phyloP scores from a whole-genome alignment of 2,329 filamentous ascomycete species.

The Epichloe sp. region DNA sequence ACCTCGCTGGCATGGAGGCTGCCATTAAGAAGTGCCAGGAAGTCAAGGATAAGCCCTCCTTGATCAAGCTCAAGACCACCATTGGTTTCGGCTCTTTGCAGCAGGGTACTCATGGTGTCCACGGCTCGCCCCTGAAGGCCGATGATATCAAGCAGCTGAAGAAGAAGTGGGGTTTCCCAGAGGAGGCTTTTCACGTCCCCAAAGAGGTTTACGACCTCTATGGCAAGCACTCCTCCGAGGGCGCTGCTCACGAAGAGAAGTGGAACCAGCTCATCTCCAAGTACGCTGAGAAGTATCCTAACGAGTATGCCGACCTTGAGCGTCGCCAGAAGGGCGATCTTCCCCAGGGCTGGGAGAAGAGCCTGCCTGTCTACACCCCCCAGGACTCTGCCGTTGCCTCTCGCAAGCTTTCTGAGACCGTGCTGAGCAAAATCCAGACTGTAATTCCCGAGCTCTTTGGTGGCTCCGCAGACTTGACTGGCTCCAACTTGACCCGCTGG shows the following conservation, averaged over 20 bases:
- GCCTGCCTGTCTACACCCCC: slow-evolving; percentile 78
- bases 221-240: slow-evolving; percentile 70
- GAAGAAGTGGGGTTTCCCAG: slow-evolving; percentile 87
- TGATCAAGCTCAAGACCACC: slow-evolving; percentile 95
- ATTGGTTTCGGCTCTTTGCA: slow-evolving; percentile 93
- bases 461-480: slow-evolving; percentile 94
- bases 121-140: slow-evolving; percentile 89
- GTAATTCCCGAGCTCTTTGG: slow-evolving; percentile 82
- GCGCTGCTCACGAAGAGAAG: slow-evolving; percentile 80
- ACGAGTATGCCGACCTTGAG: slow-evolving; percentile 66
- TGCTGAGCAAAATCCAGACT: slow-evolving; percentile 76
- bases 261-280: slow-evolving; percentile 90
- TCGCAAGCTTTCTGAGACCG: slow-evolving; percentile 90
- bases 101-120: slow-evolving; percentile 87
- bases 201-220: slow-evolving; percentile 91
- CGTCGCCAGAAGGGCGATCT: slow-evolving; percentile 74
- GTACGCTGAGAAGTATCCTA: slow-evolving; percentile 66
- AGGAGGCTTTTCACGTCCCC: slow-evolving; percentile 83
- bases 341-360: slow-evolving; percentile 93
- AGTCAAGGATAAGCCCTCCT: slow-evolving; percentile 88
- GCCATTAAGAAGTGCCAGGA: slow-evolving; percentile 76
- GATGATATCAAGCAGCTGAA: slow-evolving; percentile 93
- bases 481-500: slow-evolving; percentile 97
- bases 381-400: slow-evolving; percentile 75
- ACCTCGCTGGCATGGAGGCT: slow-evolving; percentile 75